A percentile compares a stretch with the other conserved stretches of the same genome.
phyloP scores from a whole-genome alignment of 2,329 filamentous ascomycete genomes.

The Rhexocercosporidium sp. region DNA sequence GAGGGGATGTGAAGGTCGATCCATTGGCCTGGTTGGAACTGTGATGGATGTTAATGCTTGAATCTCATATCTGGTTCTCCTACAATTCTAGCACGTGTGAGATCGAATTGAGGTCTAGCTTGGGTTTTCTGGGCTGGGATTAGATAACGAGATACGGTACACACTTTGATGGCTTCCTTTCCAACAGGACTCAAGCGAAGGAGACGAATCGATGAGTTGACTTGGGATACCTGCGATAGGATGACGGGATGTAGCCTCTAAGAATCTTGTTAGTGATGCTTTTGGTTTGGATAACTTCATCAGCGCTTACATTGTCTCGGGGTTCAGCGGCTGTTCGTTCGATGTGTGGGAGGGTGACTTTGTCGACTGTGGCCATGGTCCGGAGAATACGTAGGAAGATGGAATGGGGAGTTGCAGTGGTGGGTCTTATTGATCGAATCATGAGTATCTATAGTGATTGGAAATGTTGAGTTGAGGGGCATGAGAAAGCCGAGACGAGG shows the following conservation, averaged over 20 bases:
- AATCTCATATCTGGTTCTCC: not conserved
- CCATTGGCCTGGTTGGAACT: conserved; percentile 88
- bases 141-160: conserved; percentile 9
- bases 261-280: conserved; percentile 2
- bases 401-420: not conserved
- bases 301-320: conserved; percentile 59
- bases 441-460: not conserved
- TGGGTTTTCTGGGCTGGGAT: no score
- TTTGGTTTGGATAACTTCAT: not conserved
- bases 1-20: conserved; percentile 79
- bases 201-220: conserved; percentile 72
- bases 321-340: conserved; percentile 77
- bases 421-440: not conserved
- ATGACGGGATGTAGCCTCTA: conserved; percentile 65
- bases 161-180: conserved; percentile 50
- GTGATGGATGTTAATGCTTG: conserved; percentile 19
- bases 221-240: conserved; percentile 62
- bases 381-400: not conserved
- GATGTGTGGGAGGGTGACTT: conserved; percentile 56
- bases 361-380: conserved; percentile 17
- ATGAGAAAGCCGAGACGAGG: not conserved
- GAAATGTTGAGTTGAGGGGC: not conserved
- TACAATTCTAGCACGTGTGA: no score
- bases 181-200: conserved; percentile 66
- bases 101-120: no score